Evolutionary conservation across 371 early-diverging fungal genomes (phyloP).

Genomic region (Capillidium heterosporum): DNA sequence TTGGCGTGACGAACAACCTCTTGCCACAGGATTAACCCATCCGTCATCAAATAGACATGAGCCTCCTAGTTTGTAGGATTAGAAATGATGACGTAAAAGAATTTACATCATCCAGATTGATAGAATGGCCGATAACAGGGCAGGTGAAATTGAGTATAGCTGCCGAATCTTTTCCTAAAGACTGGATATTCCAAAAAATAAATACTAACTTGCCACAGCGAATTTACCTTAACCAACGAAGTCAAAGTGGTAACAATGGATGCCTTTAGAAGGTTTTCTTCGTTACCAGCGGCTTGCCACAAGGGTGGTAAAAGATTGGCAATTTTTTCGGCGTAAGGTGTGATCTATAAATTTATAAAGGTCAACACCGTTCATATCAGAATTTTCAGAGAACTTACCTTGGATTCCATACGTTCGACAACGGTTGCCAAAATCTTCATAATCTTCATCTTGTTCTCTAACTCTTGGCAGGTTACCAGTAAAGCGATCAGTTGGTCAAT

Average conservation of each 20-base stretch:
- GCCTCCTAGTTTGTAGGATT: slow-evolving; percentile 27
- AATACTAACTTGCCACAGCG: background rate
- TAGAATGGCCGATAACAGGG: slow-evolving; percentile 53
- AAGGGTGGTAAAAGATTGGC: slow-evolving; percentile 55
- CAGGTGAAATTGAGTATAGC: slow-evolving; percentile 50
- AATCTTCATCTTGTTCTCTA: slow-evolving; percentile 58
- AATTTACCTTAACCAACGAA: slow-evolving; percentile 42
- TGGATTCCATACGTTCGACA: slow-evolving; percentile 51
- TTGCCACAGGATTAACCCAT: slow-evolving; percentile 75
- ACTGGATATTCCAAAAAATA: slow-evolving; percentile 13
- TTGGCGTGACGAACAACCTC: slow-evolving; percentile 48
- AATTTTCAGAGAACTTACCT: slow-evolving; percentile 16
- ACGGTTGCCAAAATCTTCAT: slow-evolving; percentile 53
- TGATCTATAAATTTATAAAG: slow-evolving; percentile 22
- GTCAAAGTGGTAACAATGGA: slow-evolving; percentile 56
- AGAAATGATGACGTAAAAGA: background rate
- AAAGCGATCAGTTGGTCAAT: slow-evolving; percentile 32
- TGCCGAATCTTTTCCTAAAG: slow-evolving; percentile 44
- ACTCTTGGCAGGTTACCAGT: slow-evolving; percentile 45
- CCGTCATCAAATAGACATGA: slow-evolving; percentile 70
- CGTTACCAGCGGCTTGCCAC: slow-evolving; percentile 46
- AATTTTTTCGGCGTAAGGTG: slow-evolving; percentile 48
- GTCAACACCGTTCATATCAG: background rate
- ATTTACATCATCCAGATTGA: slow-evolving; percentile 29
- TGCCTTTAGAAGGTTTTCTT: slow-evolving; percentile 61